These are phyloP conservation scores for Acmispon strigosus DNA, from an alignment of 306 rosid species.

Conservation along the genomic window DNA sequence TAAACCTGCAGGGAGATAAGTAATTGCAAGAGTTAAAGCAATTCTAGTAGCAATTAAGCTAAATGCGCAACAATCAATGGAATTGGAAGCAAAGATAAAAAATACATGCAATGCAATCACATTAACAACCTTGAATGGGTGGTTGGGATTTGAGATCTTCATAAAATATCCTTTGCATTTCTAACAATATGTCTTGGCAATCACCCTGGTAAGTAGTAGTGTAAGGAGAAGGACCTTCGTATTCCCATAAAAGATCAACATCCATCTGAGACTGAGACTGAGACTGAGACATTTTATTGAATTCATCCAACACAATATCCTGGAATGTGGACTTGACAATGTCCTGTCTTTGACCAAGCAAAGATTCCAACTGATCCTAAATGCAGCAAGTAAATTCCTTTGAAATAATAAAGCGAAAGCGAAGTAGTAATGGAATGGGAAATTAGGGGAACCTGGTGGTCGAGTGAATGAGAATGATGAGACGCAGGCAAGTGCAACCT, in stretches of 20 bases:
- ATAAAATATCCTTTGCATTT: slow-evolving; percentile 81
- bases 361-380: neutral
- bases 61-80: neutral
- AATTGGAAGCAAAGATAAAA: neutral
- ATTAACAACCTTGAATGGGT: slow-evolving; percentile 31
- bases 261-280: slow-evolving; percentile 19
- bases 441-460: slow-evolving; percentile 28
- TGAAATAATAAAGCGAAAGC: neutral
- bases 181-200: slow-evolving; percentile 61
- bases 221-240: slow-evolving; percentile 33
- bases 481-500: slow-evolving; percentile 26
- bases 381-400: neutral
- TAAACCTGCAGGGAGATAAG: slow-evolving; percentile 35
- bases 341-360: slow-evolving; percentile 35
- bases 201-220: slow-evolving; percentile 49
- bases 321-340: slow-evolving; percentile 37
- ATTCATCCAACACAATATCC: slow-evolving; percentile 64
- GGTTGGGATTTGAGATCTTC: slow-evolving; percentile 46
- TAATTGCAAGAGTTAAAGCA: neutral
- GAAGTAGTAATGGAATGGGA: neutral
- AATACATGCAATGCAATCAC: neutral
- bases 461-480: slow-evolving; percentile 5
- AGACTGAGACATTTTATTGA: slow-evolving; percentile 41
- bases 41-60: neutral
- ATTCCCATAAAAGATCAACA: slow-evolving; percentile 64